These are phyloP conservation scores for Pseudoturritis turrita DNA, from an alignment of 345 rosid species.

Conservation along the genomic window DNA sequence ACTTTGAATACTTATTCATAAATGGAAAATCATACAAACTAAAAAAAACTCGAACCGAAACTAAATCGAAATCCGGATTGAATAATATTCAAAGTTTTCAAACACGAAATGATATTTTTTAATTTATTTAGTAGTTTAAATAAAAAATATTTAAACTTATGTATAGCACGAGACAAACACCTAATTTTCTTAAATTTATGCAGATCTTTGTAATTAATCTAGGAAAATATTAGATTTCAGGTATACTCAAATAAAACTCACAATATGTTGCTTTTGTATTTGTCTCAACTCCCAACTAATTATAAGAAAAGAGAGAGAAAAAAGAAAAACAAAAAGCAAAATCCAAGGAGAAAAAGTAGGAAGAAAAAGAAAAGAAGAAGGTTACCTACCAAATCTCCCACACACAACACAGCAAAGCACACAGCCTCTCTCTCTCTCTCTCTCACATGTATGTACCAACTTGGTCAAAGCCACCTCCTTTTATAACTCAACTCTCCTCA, in stretches of 20 bases:
- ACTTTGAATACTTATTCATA: too few relatives aligned
- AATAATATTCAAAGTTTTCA: too few relatives aligned
- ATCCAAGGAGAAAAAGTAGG: conserved; percentile 23
- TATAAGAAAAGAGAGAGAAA: background rate
- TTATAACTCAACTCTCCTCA: conserved; percentile 13
- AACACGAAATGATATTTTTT: too few relatives aligned
- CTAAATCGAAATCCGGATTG: too few relatives aligned
- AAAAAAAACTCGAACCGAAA: too few relatives aligned
- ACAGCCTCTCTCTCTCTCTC: conserved; percentile 6
- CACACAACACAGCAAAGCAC: conserved; percentile 24
- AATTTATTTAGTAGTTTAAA: too few relatives aligned
- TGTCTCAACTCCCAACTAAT: background rate
- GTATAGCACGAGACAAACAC: too few relatives aligned
- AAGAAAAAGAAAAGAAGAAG: conserved; percentile 17
- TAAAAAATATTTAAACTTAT: too few relatives aligned
- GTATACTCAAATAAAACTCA: background rate
- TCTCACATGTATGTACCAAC: conserved; percentile 44
- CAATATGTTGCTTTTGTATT: background rate
- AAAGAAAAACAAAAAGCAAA: background rate
- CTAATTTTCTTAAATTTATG: too few relatives aligned
- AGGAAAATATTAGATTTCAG: background rate
- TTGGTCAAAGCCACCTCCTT: conserved; percentile 17
- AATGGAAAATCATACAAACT: too few relatives aligned
- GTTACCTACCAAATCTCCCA: conserved; percentile 56
- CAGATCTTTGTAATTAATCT: too few relatives aligned